A percentile compares a stretch with the other conserved stretches of the same genome.
Conservation (phyloP, 2,329 filamentous ascomycete species). For the Macrophomina pseudophaseolina region DNA sequence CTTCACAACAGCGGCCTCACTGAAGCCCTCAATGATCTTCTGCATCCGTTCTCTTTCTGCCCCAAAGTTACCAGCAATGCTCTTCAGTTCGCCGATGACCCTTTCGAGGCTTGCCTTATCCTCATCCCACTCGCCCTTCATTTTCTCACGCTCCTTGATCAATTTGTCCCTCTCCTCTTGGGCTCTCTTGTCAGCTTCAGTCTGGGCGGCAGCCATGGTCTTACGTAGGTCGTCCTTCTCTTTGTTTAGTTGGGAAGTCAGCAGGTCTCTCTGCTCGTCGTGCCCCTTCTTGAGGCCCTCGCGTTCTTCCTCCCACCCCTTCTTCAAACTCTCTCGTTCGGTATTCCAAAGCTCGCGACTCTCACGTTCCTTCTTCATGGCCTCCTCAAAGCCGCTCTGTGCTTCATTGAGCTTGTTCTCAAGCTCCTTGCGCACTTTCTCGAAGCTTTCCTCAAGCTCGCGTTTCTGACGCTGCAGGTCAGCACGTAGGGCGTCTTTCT, state of each 20-base stretch:
- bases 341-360: slow-evolving; percentile 55
- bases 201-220: slow-evolving; percentile 50
- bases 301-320: slow-evolving; percentile 55
- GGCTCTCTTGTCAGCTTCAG: slow-evolving; percentile 41
- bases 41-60: slow-evolving; percentile 49
- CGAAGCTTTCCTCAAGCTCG: slow-evolving; percentile 50
- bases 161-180: slow-evolving; percentile 42
- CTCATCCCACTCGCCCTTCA: slow-evolving; percentile 34
- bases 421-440: slow-evolving; percentile 49
- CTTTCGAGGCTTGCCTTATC: slow-evolving; percentile 33
- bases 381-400: slow-evolving; percentile 52
- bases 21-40: slow-evolving; percentile 50
- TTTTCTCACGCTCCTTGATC: slow-evolving; percentile 42
- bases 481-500: slow-evolving; percentile 42
- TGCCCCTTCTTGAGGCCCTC: slow-evolving; percentile 57
- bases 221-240: slow-evolving; percentile 52
- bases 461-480: slow-evolving; percentile 41
- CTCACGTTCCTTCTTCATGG: slow-evolving; percentile 54
- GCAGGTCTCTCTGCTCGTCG: slow-evolving; percentile 57
- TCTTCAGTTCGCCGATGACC: slow-evolving; percentile 32
- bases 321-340: slow-evolving; percentile 44
- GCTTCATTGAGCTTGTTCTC: slow-evolving; percentile 45
- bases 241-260: slow-evolving; percentile 41
- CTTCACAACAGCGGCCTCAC: slow-evolving; percentile 49
- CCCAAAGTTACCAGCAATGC: slow-evolving; percentile 46